A percentile compares a stretch with the other conserved stretches of the same genome.
These are phyloP conservation scores for Cyberlindnera sargentensis DNA, from an alignment of 805 yeast genomes.

Conservation along the genomic window DNA sequence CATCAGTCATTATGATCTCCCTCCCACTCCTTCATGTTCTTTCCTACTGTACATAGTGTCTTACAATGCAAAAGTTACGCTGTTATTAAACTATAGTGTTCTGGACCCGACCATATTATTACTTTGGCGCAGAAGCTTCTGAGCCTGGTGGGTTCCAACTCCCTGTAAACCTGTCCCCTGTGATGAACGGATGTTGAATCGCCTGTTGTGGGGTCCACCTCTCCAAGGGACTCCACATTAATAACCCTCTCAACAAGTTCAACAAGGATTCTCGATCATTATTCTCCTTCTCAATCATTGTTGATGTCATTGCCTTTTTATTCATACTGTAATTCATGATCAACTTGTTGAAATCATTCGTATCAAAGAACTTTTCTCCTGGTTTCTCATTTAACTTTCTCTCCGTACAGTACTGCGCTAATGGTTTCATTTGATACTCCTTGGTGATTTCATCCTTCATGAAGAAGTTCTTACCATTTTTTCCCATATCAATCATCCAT, in stretches of 20 bases:
- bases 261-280: constrained; percentile 62
- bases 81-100: no score
- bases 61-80: no score
- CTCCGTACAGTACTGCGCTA: constrained; percentile 45
- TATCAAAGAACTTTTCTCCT: constrained; percentile 76
- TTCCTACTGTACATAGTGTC: no score
- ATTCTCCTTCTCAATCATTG: constrained; percentile 59
- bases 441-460: constrained; percentile 21
- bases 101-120: no score
- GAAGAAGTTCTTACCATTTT: constrained; percentile 61
- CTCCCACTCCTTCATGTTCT: no score
- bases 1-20: no score
- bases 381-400: constrained; percentile 60
- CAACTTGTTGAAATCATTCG: constrained; percentile 60
- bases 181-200: constrained; percentile 81
- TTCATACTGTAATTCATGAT: constrained; percentile 70
- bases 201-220: constrained; percentile 98
- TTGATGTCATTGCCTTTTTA: constrained; percentile 41
- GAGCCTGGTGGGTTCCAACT: constrained; percentile 46
- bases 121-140: constrained; percentile 3
- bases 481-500: constrained; percentile 97
- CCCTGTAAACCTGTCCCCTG: constrained; percentile 48
- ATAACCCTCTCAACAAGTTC: constrained; percentile 71
- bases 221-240: constrained; percentile 85
- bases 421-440: constrained; percentile 23